These are phyloP conservation scores for Aquilaria yunnanensis DNA, from an alignment of 345 rosid genomes.

Conservation along the genomic window DNA sequence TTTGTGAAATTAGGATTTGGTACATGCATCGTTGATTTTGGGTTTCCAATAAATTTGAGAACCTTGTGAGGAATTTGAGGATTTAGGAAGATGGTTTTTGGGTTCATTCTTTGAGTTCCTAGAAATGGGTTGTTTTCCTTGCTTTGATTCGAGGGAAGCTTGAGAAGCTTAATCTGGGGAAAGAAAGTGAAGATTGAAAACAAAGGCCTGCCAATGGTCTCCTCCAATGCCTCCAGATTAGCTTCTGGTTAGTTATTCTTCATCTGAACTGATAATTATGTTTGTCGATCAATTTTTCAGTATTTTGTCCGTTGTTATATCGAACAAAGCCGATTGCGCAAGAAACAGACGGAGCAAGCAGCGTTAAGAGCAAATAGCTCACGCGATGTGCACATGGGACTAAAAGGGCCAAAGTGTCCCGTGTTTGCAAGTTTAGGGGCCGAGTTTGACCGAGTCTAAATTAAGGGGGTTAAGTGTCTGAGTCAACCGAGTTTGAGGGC, in stretches of 20 bases:
- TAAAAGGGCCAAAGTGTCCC: too few relatives aligned
- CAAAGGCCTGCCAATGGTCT: conserved; percentile 36
- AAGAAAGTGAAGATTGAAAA: conserved; percentile 46
- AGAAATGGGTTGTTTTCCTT: conserved; percentile 91
- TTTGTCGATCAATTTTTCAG: not conserved
- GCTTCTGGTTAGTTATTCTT: conserved; percentile 55
- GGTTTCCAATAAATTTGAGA: conserved; percentile 8
- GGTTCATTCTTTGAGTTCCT: conserved; percentile 12
- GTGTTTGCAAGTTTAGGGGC: too few relatives aligned
- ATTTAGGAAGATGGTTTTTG: conserved; percentile 7
- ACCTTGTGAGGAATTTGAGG: conserved; percentile 11
- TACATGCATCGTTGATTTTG: conserved; percentile 17
- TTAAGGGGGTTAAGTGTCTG: too few relatives aligned
- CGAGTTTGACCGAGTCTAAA: too few relatives aligned
- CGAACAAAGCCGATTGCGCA: too few relatives aligned
- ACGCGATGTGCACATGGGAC: too few relatives aligned
- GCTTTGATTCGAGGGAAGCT: conserved; percentile 84
- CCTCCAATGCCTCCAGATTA: conserved; percentile 59
- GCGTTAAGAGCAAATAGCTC: too few relatives aligned
- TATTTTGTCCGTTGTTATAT: conserved; percentile 11
- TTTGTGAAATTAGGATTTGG: conserved; percentile 7
- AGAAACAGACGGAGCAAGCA: too few relatives aligned
- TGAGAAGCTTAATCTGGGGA: conserved; percentile 61
- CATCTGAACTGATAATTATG: not conserved
- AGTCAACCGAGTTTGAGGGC: too few relatives aligned